Evolutionary conservation across 2,329 filamentous ascomycete genomes (phyloP), one percentile per base, ranked within the genome.

Genomic region (Coniella lustricola): DNA sequence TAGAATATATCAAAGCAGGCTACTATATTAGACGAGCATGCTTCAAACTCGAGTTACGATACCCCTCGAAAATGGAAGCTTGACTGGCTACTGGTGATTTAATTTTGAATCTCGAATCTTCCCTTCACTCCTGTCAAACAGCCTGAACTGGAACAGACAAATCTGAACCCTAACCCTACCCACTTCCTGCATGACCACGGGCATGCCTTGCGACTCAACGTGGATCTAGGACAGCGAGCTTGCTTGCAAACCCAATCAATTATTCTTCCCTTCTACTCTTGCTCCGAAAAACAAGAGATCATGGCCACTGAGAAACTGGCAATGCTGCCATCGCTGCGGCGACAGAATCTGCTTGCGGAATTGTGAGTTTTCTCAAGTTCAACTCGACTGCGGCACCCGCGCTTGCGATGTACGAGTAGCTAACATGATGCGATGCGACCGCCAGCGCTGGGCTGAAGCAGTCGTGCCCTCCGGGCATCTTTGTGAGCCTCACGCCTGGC

Each of bases 391-490:
- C 32, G 42, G 44, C 39, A 44, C n/a, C n/a, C n/a, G n/a, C n/a
- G n/a, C n/a, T n/a, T n/a, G n/a, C n/a, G n/a, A n/a, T 39, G 36
- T 35, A 49, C 38, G 46, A 25, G 38, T 25, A 18, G 44, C 60
- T 67, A 55, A 60, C 36, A 41, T 40, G 32, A 13, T 18, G 13
- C 61, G 33, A 46, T n/a, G n/a, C n/a, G n/a, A n/a, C n/a, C 37
- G 45, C 18, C 66, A 95, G 89, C 67, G 79, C 86, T 53, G 86
- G 86, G 53, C 75, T 95, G 58, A 90, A 86, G 65, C 80, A 87
- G 68, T 82, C 84, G 51, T 90, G 86, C 64, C 90, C 90, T 2
- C 81, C 88, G 49, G 91, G 93, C 46, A 76, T 96, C 53, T 96
- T 93, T 67, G 79, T 96, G 66, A 87, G 79, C 64, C 77, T 95